Percentiles rank a stretch among this genome's conserved stretches.
These are phyloP conservation scores for Carex kokanica DNA, from an alignment of 176 grass and related monocot genomes.

Conservation along the genomic window DNA sequence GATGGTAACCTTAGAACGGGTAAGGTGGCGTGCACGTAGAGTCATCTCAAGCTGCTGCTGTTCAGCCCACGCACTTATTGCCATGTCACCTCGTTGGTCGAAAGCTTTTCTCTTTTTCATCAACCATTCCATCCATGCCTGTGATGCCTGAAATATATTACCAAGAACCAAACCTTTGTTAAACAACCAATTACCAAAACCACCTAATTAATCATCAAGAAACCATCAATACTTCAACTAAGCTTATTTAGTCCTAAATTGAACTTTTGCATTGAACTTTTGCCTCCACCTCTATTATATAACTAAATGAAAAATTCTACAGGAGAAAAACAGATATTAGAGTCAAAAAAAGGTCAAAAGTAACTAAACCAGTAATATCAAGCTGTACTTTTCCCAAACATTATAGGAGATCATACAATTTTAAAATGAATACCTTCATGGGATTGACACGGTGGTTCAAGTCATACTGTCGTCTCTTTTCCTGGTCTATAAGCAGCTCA, in stretches of 20 bases:
- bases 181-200: conserved; percentile 22
- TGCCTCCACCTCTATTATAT: not conserved
- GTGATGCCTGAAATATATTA: conserved; percentile 47
- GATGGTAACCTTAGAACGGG: conserved; percentile 67
- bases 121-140: conserved; percentile 82
- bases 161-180: not conserved
- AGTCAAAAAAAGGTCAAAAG: not conserved
- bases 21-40: conserved; percentile 57
- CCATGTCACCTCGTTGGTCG: conserved; percentile 85
- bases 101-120: conserved; percentile 95
- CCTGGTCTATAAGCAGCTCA: conserved; percentile 81
- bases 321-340: not conserved
- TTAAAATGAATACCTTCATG: conserved; percentile 63
- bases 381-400: not conserved
- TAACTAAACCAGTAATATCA: not conserved
- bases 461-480: conserved; percentile 73
- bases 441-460: conserved; percentile 85
- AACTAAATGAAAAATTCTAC: not conserved
- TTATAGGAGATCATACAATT: not conserved
- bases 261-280: conserved; percentile 17
- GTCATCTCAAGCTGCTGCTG: conserved; percentile 85
- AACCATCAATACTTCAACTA: not conserved
- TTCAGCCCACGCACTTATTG: conserved; percentile 89
- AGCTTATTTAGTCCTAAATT: not conserved
- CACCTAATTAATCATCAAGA: not conserved